These are phyloP conservation scores for Nicotiana attenuata DNA, from an alignment of 257 asterid species.

Conservation along the genomic window DNA sequence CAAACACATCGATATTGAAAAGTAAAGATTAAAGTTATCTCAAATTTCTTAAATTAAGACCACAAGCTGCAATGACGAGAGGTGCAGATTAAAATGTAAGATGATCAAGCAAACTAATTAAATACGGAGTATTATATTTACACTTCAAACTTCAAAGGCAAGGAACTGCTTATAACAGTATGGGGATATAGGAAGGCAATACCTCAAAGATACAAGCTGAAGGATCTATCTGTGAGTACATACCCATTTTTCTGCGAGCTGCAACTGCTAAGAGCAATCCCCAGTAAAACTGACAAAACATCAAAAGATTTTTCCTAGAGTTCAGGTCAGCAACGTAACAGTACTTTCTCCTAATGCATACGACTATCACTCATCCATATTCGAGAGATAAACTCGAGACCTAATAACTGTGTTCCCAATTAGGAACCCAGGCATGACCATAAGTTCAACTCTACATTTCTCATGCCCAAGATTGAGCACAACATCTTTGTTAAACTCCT, in stretches of 20 bases:
- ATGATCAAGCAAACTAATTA: background rate
- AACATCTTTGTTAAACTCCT: conserved; percentile 47
- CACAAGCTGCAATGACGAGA: background rate
- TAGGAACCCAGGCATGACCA: conserved; percentile 78
- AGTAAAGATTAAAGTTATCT: too few relatives aligned
- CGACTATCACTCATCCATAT: conserved; percentile 17
- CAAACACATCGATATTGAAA: too few relatives aligned
- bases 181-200: background rate
- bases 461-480: conserved; percentile 24
- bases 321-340: background rate
- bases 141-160: background rate
- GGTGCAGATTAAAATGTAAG: background rate
- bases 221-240: background rate
- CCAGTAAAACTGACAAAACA: background rate
- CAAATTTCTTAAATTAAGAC: background rate
- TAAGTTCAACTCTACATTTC: conserved; percentile 61
- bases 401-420: conserved; percentile 44
- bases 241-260: background rate
- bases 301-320: background rate
- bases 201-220: background rate
- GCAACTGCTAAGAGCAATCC: background rate
- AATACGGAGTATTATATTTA: background rate
- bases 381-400: conserved; percentile 68
- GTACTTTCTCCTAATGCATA: conserved; percentile 16
- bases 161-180: background rate